Evolutionary conservation across 768 basidiomycete species (phyloP), one percentile per base, ranked within the genome.

Genomic region (Mycena rosella): DNA sequence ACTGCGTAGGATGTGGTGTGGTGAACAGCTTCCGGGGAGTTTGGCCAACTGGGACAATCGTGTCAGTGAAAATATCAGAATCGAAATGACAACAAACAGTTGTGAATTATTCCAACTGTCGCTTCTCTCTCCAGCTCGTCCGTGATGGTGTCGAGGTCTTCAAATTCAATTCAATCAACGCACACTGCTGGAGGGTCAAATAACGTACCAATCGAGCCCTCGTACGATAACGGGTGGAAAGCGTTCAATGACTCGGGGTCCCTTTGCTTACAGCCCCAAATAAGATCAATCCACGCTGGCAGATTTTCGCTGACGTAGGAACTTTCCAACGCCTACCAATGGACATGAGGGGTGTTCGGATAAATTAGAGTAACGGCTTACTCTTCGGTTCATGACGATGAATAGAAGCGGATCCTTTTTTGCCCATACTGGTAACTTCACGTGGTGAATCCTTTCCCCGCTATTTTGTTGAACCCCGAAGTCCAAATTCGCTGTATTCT

Each of bases 51-150:
- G 8, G 36, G 54, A 42, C 2, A 32, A 54, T 8, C 2, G 13
- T 52, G 45, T 62, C 24, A 48, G 38, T 14, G 30, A 36, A 13
- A 18, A 42, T 6, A 26, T 1, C 30, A 29, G 4, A 20, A 4
- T 17, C 32, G 22, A 34, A 17, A 49, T 9, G 55, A 34, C 17
- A n/a, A 74, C 86, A 42, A 72, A 94, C 94, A 98, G 69, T 97
- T 97, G 77, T 97, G 96, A 54, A 98, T 96, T 63, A 96, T 97
- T 2, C 96, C 96, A 22, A 96, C 93, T 9, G 95, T 95, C 0
- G 96, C 96, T 74, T 96, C 95, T 38, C 93, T 87, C 79, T 98
- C 94, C 10, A 95, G 82, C 51, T 95, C 91, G 75, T 98, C 93
- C 7, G 88, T 87, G 60, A 98, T 97, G 5, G 86, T 78, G 75